Conservation (phyloP, 1,284 basidiomycete genomes). For the Moesziomyces aphidis region DNA sequence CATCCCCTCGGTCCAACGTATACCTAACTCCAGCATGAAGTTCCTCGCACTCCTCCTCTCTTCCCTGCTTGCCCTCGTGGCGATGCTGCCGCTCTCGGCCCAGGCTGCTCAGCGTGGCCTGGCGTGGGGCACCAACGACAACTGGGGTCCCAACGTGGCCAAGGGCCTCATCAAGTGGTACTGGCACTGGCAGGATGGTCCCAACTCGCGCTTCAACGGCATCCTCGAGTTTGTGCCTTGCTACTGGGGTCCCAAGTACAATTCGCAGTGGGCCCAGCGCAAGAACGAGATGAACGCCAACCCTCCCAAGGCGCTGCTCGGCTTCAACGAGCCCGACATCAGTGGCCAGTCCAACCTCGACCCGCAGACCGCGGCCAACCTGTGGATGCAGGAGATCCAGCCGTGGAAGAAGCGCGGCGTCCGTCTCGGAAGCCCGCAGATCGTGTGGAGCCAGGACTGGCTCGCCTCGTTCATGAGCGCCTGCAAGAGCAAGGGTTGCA, state of each 20-base stretch:
- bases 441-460: slow-evolving; percentile 62
- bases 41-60: slow-evolving; percentile 26
- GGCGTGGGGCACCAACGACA: slow-evolving; percentile 60
- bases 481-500: slow-evolving; percentile 53
- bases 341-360: slow-evolving; percentile 54
- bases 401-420: slow-evolving; percentile 59
- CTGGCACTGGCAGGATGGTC: slow-evolving; percentile 65
- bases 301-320: slow-evolving; percentile 50
- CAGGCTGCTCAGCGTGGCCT: slow-evolving; percentile 47
- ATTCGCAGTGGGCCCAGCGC: slow-evolving; percentile 46
- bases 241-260: slow-evolving; percentile 62
- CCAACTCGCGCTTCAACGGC: slow-evolving; percentile 26
- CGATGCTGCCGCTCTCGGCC: slow-evolving; percentile 15
- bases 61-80: slow-evolving; percentile 14
- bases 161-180: slow-evolving; percentile 60
- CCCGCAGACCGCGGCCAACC: slow-evolving; percentile 41
- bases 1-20: slow-evolving; percentile 8
- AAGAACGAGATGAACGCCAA: slow-evolving; percentile 54
- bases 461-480: slow-evolving; percentile 51
- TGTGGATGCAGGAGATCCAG: slow-evolving; percentile 57
- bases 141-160: slow-evolving; percentile 49
- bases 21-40: slow-evolving; percentile 32
- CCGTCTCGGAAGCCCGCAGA: slow-evolving; percentile 59
- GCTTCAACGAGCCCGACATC: slow-evolving; percentile 64
- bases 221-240: slow-evolving; percentile 62